phyloP scores from a whole-genome alignment of 1,139 yeast species.

The Nakaseomyces sp. region DNA sequence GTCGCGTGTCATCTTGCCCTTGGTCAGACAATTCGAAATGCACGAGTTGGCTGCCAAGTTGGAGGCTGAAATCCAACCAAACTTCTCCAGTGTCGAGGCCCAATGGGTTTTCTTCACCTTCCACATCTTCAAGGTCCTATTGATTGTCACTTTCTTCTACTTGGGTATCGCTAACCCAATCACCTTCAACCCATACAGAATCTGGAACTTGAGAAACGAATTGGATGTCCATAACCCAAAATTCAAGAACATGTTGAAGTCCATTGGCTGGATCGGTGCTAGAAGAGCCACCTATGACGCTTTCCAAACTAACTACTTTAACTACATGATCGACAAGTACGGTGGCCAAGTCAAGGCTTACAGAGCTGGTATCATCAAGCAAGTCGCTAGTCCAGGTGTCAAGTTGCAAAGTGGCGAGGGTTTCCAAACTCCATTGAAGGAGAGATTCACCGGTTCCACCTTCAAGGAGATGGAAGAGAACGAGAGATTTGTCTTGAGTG shows the following conservation, averaged over 20 bases:
- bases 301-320: constrained; percentile 65
- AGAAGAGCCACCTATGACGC: constrained; percentile 63
- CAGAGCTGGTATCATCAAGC: constrained; percentile 58
- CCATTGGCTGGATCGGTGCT: constrained; percentile 89
- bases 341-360: constrained; percentile 81
- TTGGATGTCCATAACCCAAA: constrained; percentile 34
- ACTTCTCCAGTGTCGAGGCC: constrained; percentile 37
- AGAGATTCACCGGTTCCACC: constrained; percentile 26
- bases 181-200: constrained; percentile 38
- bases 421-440: constrained; percentile 49
- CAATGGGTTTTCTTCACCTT: constrained; percentile 63
- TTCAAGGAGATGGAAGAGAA: constrained; percentile 30
- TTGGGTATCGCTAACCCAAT: constrained; percentile 74
- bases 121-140: constrained; percentile 53
- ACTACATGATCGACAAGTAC: constrained; percentile 49
- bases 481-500: constrained; percentile 41
- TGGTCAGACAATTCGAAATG: constrained; percentile 33
- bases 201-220: constrained; percentile 20
- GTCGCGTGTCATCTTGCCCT: constrained; percentile 34
- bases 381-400: constrained; percentile 53
- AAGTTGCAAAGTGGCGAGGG: constrained; percentile 73
- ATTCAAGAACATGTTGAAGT: constrained; percentile 37
- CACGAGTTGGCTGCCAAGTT: constrained; percentile 39
- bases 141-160: constrained; percentile 52
- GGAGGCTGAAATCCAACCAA: constrained; percentile 38